Percentiles rank a stretch among this genome's conserved stretches.
Conservation (phyloP, 2,329 filamentous ascomycete species). For the Rhynchosporium secalis region DNA sequence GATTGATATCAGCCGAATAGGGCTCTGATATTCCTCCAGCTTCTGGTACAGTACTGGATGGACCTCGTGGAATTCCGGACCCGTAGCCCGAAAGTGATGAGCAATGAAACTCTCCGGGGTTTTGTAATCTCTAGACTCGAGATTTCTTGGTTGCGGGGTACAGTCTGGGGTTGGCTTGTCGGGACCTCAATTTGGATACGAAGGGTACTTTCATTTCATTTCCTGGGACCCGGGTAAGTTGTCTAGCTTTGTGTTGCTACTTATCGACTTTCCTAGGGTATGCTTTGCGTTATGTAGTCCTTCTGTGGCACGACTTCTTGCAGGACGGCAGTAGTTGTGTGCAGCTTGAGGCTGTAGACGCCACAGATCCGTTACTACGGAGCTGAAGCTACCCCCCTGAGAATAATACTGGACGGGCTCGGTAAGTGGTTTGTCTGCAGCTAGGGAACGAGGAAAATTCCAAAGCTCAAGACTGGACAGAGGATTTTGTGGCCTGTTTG, state of each 20-base stretch:
- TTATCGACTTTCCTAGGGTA: too few species aligned
- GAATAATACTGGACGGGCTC: too few species aligned
- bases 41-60: neutral
- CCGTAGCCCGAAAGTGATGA: neutral
- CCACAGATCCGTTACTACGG: slow-evolving; percentile 30
- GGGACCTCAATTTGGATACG: neutral
- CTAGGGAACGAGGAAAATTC: too few species aligned
- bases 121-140: slow-evolving; percentile 4
- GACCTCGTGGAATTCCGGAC: slow-evolving; percentile 8
- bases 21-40: slow-evolving; percentile 11
- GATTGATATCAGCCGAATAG: neutral
- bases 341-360: too few species aligned
- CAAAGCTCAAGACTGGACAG: too few species aligned
- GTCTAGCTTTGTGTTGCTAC: slow-evolving; percentile 3
- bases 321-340: neutral
- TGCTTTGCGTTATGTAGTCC: neutral
- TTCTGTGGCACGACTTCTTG: neutral
- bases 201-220: slow-evolving; percentile 11
- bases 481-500: too few species aligned
- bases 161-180: neutral
- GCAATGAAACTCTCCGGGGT: slow-evolving; percentile 3
- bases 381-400: slow-evolving; percentile 34
- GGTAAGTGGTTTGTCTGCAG: too few species aligned
- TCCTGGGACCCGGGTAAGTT: slow-evolving; percentile 1
- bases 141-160: slow-evolving; percentile 4